phyloP scores from a whole-genome alignment of 768 basidiomycete genomes.

The Boletus tomentosulus region DNA sequence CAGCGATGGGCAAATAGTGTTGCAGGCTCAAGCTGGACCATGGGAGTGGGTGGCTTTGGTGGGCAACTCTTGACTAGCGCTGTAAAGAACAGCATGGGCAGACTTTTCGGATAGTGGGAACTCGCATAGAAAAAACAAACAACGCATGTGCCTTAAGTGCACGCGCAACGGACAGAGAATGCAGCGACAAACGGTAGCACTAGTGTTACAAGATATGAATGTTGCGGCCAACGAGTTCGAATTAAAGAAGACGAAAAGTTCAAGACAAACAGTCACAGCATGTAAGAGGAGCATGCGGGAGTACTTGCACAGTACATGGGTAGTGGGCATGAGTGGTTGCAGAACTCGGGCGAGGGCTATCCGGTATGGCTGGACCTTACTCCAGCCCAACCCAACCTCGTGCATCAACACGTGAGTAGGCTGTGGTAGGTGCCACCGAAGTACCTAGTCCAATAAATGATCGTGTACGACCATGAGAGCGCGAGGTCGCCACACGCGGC shows the following conservation, averaged over 20 bases:
- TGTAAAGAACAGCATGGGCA: slow-evolving; percentile 76
- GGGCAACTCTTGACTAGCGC: slow-evolving; percentile 80
- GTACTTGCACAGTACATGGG: slow-evolving; percentile 15
- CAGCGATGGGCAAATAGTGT: slow-evolving; percentile 81
- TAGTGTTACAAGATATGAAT: slow-evolving; percentile 32
- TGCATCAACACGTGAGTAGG: slow-evolving; percentile 78
- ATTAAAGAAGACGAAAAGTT: slow-evolving; percentile 14
- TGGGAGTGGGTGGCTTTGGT: slow-evolving; percentile 77
- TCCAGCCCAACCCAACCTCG: slow-evolving; percentile 71
- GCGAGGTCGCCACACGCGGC: slow-evolving; percentile 68
- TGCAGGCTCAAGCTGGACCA: slow-evolving; percentile 63
- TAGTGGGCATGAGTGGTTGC: slow-evolving; percentile 15
- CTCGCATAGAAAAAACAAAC: slow-evolving; percentile 8
- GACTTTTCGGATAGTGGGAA: slow-evolving; percentile 54
- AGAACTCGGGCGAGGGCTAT: slow-evolving; percentile 3
- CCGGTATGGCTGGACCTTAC: slow-evolving; percentile 16
- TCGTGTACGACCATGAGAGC: slow-evolving; percentile 59
- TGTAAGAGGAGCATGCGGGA: slow-evolving; percentile 19
- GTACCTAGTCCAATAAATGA: slow-evolving; percentile 71
- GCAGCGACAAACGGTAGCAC: slow-evolving; percentile 15
- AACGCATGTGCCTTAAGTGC: slow-evolving; percentile 9
- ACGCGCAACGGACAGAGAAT: slow-evolving; percentile 4
- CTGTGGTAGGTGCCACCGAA: slow-evolving; percentile 72
- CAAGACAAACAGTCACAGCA: slow-evolving; percentile 27
- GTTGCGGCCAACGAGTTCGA: slow-evolving; percentile 21